Base-by-base conservation (phyloP, 148 eudicot genomes). In the Vaccinium macrocarpon region DNA sequence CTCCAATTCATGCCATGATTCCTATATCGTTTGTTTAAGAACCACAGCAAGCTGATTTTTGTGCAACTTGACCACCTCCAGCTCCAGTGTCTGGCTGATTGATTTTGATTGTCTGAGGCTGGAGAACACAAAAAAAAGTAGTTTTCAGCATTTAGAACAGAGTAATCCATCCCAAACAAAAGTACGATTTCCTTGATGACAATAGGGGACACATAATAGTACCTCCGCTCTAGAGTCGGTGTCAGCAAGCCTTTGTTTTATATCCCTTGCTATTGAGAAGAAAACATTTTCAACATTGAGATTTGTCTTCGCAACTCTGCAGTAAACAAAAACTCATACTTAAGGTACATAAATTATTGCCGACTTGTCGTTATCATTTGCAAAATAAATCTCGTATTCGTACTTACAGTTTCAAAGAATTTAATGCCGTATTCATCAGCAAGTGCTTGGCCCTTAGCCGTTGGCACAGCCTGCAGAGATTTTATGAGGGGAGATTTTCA, bases 371-470 rank as follows among this genome's bases (percentile, higher is more conserved):
- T 68, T 68, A 35, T 27, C 12, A 81, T 73, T 42, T 9, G 32
- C 25, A 11, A 48, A n/a, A 38, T n/a, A 50, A 59, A 42, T 55
- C 32, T 53, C 53, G 15, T n/a, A n/a, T n/a, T 76, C 56, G 18
- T 86, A 92, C 98, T 91, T 88, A 95, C 98, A 88, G 97, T 95
- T 90, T 95, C 98, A 25, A 94, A 95, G 88, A 95, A 95, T 84
- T 95, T 93, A 70, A 95, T 95, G 76, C 98, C 98, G 78, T 95
- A 95, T 61, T 95, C 98, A 92, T 95, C 98, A 78, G 98, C 98
- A 79, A 95, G 94, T 66, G 95, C 98, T 90, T 95, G 98, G 35
- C 98, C 98, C 85, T 89, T 95, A 50, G 98, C 90, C 35, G 94
- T 95, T 51, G 98, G 95, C 55, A 95, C 98, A 51, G 98, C 98